phyloP scores from a whole-genome alignment of 2,329 filamentous ascomycete species.

The Gnomoniopsis smithogilvyi region DNA sequence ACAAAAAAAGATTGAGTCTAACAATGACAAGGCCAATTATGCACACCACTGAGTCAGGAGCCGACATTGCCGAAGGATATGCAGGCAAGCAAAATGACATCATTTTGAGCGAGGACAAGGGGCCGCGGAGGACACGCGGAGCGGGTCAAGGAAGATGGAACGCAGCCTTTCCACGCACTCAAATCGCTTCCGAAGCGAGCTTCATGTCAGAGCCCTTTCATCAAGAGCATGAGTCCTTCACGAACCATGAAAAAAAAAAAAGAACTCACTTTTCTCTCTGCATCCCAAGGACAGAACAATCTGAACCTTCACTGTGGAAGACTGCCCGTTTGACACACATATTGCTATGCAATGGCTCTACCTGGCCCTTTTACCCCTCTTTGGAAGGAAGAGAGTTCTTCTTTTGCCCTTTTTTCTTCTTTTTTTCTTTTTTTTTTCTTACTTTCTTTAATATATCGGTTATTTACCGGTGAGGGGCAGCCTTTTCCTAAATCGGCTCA shows the following conservation, averaged over 20 bases:
- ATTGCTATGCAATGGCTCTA: too few relatives aligned
- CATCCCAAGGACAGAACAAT: too few relatives aligned
- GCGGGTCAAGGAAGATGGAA: neutral
- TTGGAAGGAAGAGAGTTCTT: too few relatives aligned
- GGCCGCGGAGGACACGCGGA: neutral
- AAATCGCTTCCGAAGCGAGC: neutral
- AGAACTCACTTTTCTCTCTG: neutral
- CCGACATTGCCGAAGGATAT: neutral
- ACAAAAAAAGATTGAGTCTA: neutral
- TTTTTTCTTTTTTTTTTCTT: too few relatives aligned
- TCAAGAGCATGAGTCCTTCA: neutral
- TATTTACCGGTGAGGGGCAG: neutral
- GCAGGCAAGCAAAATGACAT: neutral
- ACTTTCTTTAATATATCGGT: too few relatives aligned
- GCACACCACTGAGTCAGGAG: neutral
- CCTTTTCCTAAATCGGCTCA: neutral
- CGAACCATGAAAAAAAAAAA: neutral
- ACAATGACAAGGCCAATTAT: neutral
- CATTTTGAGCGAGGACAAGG: neutral
- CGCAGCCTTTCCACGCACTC: neutral
- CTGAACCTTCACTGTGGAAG: too few relatives aligned
- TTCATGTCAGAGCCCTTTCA: neutral
- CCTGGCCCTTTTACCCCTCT: too few relatives aligned
- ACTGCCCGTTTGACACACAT: too few relatives aligned
- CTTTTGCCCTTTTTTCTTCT: too few relatives aligned